Conservation (phyloP, 2,329 filamentous ascomycete genomes). For the Xylogone sp. region DNA sequence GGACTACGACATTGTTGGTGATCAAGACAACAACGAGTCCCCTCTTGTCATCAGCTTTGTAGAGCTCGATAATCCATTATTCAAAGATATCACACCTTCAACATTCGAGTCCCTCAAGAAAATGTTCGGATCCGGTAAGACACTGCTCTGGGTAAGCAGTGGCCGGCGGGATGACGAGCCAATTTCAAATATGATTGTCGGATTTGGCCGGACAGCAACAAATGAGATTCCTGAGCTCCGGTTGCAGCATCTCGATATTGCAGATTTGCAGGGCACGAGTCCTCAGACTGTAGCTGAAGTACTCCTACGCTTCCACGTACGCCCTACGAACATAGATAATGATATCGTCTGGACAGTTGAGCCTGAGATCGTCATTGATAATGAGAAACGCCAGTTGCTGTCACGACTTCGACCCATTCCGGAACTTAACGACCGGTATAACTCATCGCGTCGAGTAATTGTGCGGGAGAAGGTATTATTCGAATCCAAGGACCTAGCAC, state of each 20-base stretch:
- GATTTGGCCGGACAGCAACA: slow-evolving; percentile 4
- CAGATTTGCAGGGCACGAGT: neutral
- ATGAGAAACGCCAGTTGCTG: slow-evolving; percentile 6
- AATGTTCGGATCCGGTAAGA: slow-evolving; percentile 7
- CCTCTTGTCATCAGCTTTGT: too few relatives aligned
- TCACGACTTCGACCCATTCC: slow-evolving; percentile 7
- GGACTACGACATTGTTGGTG: too few relatives aligned
- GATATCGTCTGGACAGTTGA: slow-evolving; percentile 13
- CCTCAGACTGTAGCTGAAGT: slow-evolving; percentile 6
- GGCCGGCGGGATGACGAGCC: slow-evolving; percentile 5
- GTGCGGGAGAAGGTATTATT: neutral
- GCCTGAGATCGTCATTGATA: slow-evolving; percentile 11
- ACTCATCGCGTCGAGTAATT: slow-evolving; percentile 7
- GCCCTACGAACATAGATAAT: neutral
- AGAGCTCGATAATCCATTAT: slow-evolving; percentile 25
- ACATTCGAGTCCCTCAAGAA: slow-evolving; percentile 14
- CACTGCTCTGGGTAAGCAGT: slow-evolving; percentile 9
- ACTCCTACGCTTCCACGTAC: slow-evolving; percentile 10
- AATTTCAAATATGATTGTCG: slow-evolving; percentile 8
- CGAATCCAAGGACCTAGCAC: too few relatives aligned
- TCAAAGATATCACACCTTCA: slow-evolving; percentile 13
- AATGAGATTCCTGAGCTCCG: slow-evolving; percentile 4
- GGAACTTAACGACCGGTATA: slow-evolving; percentile 8
- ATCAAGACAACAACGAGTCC: too few relatives aligned
- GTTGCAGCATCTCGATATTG: slow-evolving; percentile 10